phyloP scores from a whole-genome alignment of 78 protist genomes.

The Cyanophora paradoxa region DNA sequence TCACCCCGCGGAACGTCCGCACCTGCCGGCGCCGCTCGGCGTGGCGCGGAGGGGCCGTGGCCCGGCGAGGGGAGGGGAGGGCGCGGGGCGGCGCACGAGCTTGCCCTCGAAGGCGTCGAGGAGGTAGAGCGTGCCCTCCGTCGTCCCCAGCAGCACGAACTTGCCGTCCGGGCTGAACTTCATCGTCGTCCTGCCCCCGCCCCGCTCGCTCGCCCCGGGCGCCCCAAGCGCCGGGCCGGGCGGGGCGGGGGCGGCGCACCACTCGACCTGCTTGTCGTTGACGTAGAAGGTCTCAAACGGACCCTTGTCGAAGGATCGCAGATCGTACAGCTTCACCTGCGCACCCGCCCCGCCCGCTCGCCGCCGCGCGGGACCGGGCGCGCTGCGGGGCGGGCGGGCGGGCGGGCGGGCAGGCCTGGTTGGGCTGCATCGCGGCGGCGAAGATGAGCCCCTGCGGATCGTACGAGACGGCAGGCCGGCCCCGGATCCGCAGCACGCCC shows the following conservation, averaged over 20 bases:
- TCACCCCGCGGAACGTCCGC: too few species aligned
- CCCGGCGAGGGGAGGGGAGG: too few species aligned
- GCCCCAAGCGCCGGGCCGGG: too few species aligned
- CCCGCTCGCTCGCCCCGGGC: too few species aligned
- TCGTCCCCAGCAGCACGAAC: slow-evolving; percentile 43
- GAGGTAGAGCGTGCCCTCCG: slow-evolving; percentile 29
- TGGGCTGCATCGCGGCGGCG: slow-evolving; percentile 35
- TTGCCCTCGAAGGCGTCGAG: slow-evolving; percentile 56
- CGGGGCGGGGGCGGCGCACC: too few species aligned
- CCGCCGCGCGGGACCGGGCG: not conserved
- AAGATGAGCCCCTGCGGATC: slow-evolving; percentile 59
- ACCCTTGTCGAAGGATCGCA: slow-evolving; percentile 43
- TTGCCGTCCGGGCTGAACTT: slow-evolving; percentile 58
- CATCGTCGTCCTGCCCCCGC: slow-evolving; percentile 52
- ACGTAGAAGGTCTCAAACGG: not conserved
- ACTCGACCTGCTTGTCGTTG: not conserved
- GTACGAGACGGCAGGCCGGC: slow-evolving; percentile 32
- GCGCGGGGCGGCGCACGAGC: too few species aligned
- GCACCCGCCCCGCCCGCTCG: not conserved
- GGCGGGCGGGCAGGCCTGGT: not conserved
- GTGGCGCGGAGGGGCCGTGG: too few species aligned
- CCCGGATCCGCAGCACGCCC: not conserved
- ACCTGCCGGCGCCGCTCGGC: too few species aligned
- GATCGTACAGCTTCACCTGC: slow-evolving; percentile 47
- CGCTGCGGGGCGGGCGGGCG: not conserved